phyloP scores from a whole-genome alignment of 192 early-diverging fungal genomes.

The Coemansia sp. region DNA sequence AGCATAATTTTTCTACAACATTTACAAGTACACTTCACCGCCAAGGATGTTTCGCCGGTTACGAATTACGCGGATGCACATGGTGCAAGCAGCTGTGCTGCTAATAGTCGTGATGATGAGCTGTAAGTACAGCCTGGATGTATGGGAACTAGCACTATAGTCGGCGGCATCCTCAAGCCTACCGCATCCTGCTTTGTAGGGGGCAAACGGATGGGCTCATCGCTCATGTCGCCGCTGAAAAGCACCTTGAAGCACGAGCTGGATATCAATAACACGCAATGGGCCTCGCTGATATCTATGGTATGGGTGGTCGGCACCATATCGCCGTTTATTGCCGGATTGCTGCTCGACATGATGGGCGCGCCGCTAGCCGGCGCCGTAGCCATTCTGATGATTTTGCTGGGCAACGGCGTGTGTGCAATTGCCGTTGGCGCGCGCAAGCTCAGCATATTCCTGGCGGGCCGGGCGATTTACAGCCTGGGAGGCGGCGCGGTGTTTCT shows the following conservation, averaged over 20 bases:
- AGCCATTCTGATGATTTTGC: constrained; percentile 35
- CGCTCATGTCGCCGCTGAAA: constrained; percentile 49
- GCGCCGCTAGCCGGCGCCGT: constrained; percentile 41
- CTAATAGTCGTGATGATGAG: constrained; percentile 47
- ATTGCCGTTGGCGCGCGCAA: constrained; percentile 30
- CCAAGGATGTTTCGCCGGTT: constrained; percentile 7
- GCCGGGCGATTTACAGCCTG: constrained; percentile 50
- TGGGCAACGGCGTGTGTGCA: constrained; percentile 42
- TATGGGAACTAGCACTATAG: no score
- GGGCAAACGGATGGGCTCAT: constrained; percentile 51
- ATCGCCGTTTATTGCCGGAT: constrained; percentile 50
- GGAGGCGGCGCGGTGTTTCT: constrained; percentile 49
- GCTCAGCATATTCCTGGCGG: constrained; percentile 34
- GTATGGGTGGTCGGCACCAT: constrained; percentile 52
- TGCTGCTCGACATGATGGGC: constrained; percentile 53
- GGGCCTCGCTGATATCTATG: constrained; percentile 50
- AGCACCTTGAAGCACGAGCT: constrained; percentile 52
- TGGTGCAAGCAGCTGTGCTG: constrained; percentile 41
- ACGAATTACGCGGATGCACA: constrained; percentile 36
- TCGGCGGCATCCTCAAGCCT: neutral
- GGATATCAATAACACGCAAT: constrained; percentile 51
- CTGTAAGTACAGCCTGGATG: constrained; percentile 42
- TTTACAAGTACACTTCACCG: no score
- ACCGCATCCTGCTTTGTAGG: constrained; percentile 8
- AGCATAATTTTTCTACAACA: neutral